Base-by-base conservation (phyloP, 1,284 basidiomycete genomes). In the Irpex sp. region DNA sequence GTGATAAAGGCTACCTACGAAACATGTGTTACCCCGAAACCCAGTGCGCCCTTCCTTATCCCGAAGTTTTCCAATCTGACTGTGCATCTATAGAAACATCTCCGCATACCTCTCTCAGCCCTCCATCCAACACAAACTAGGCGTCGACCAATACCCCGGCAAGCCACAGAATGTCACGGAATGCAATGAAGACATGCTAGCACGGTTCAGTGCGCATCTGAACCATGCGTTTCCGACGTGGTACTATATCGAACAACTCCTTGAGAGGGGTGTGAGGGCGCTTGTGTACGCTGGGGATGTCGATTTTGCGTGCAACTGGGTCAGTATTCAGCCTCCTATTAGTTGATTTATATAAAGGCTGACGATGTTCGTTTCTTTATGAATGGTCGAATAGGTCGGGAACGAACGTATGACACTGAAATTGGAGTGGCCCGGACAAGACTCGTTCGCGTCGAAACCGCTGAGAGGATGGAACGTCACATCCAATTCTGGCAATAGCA, bases 241-340 rank as follows among this genome's bases (percentile, higher is more conserved):
- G 66, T 74, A 81, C 55, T 87, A 93, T 69, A 79, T 94, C 58
- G 79, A 82, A 1, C 85, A 78, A 1, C 79, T 96, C 37, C 82
- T 94, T 16, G 91, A 94, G 69, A 83, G 90, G 23, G 86, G 84
- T 1, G 76, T 95, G 35, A 77, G 82, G 4, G 84, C 87, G 3
- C 80, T 96, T 18, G 84, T 93, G 61, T 92, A 92, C 65, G 88
- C 86, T 5, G 90, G 90, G 16, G 80, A 79, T 2, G 83, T 85
- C 61, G 90, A 91, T 71, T 90, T 81, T 78, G 86, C 89, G 63
- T 91, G 89, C 70, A 92, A 91, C 72, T 87, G 86, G 80, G 74
- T 91, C 53, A 45, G 67, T 37, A 42, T 42, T 5, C 3, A 42
- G 28, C 16, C 47, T 28, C 12, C 19, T 35, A 37, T 51, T 21